Percentiles rank a stretch among this genome's conserved stretches.
phyloP scores from a whole-genome alignment of 768 basidiomycete species.

The Auriculariales sp. region DNA sequence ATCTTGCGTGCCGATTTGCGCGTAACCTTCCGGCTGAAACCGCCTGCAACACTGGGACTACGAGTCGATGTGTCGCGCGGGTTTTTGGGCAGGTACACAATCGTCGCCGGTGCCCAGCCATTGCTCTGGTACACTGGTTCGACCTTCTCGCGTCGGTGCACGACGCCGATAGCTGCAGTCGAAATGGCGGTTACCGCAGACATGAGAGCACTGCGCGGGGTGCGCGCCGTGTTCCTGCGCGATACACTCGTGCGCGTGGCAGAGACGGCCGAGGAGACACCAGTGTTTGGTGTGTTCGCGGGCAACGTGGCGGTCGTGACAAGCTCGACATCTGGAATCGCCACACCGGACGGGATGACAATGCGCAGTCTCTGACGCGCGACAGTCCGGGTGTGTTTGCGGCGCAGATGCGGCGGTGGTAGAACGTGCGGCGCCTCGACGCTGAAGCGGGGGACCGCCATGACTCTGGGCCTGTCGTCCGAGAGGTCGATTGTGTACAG shows the following conservation, averaged over 20 bases:
- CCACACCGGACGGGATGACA: background rate
- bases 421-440: background rate
- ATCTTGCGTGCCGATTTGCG: too few species aligned
- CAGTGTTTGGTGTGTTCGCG: background rate
- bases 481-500: background rate
- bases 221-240: too few species aligned
- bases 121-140: background rate
- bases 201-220: too few species aligned
- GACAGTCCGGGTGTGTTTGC: background rate
- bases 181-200: too few species aligned
- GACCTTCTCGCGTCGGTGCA: slow-evolving; percentile 1
- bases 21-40: too few species aligned
- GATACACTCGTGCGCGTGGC: too few species aligned
- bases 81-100: background rate
- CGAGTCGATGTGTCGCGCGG: too few species aligned
- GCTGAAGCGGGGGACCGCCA: background rate
- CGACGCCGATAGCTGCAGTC: background rate
- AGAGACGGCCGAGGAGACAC: background rate
- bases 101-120: background rate
- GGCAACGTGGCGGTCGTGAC: background rate
- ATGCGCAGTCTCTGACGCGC: background rate
- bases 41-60: too few species aligned
- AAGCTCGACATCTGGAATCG: background rate
- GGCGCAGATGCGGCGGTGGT: background rate
- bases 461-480: background rate